Evolutionary conservation across 2,329 filamentous ascomycete genomes (phyloP).

Genomic region (Fusarium sublunatum): DNA sequence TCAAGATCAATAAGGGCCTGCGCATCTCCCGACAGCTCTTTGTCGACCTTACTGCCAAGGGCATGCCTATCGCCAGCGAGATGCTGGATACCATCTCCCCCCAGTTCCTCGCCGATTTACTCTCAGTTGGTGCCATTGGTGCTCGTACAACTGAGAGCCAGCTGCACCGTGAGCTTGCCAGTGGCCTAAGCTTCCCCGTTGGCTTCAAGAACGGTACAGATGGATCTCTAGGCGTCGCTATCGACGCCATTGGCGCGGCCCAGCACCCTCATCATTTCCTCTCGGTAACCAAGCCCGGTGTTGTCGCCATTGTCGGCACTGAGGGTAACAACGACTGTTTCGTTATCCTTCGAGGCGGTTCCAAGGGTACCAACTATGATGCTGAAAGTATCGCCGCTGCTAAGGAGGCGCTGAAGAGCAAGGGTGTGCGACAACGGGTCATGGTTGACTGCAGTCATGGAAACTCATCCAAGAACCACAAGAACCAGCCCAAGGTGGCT

Average conservation of each 20-base stretch:
- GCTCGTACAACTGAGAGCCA: slow-evolving; percentile 98
- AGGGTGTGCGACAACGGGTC: slow-evolving; percentile 78
- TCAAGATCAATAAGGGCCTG: slow-evolving; percentile 98
- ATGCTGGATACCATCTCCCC: slow-evolving; percentile 99
- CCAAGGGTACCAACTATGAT: slow-evolving; percentile 94
- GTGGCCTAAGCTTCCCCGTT: slow-evolving; percentile 94
- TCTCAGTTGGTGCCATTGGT: slow-evolving; percentile 92
- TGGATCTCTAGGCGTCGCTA: slow-evolving; percentile 86
- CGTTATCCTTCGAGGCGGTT: slow-evolving; percentile 92
- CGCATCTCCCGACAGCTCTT: slow-evolving; percentile 89
- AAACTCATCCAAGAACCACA: slow-evolving; percentile 95
- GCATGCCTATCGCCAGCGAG: slow-evolving; percentile 96
- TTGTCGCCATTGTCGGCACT: slow-evolving; percentile 94
- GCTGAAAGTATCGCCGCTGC: slow-evolving; percentile 84
- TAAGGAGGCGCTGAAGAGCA: slow-evolving; percentile 80
- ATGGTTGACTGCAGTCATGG: slow-evolving; percentile 99
- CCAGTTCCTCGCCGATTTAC: slow-evolving; percentile 92
- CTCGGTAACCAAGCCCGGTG: slow-evolving; percentile 94
- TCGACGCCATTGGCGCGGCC: slow-evolving; percentile 95
- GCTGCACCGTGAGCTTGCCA: slow-evolving; percentile 93
- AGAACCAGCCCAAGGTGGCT: slow-evolving; percentile 96
- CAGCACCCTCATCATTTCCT: slow-evolving; percentile 95
- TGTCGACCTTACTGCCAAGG: slow-evolving; percentile 87
- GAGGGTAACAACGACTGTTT: slow-evolving; percentile 97
- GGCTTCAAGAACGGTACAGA: slow-evolving; percentile 99